Evolutionary conservation across 495 filamentous ascomycete genomes (phyloP), one percentile per base, ranked within the genome.

Genomic region (Apiosordaria backusii): DNA sequence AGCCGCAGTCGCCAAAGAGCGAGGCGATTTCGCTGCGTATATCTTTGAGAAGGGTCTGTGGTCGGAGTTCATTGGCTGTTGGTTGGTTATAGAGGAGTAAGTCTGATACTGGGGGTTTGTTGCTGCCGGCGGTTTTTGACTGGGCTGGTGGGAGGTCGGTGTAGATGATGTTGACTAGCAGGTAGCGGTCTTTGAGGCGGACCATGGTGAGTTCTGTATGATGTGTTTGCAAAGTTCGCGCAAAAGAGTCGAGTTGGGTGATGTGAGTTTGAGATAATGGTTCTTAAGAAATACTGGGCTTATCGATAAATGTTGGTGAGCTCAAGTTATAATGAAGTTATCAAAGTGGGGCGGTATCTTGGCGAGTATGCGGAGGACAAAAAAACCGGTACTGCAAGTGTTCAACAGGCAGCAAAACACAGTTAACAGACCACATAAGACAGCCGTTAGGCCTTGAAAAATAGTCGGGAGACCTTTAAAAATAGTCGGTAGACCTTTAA

Each of bases 181-280:
- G 88, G 75, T 99, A 99, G 65, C 95, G 90, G 76, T 95, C 86
- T 81, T 99, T 99, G 68, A 97, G 81, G 72, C 95, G 92, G 66
- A 98, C 95, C 95, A 99, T 99, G n/a, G 54, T 77, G 61, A n/a
- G 35, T 45, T 29, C 16, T 7, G 35, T 45, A 15, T 1, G 10
- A 45, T 1, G 35, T 6, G 35, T 45, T 45, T n/a, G n/a, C n/a
- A n/a, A n/a, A n/a, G n/a, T n/a, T n/a, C n/a, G 35, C 3, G 35
- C 10, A 15, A 13, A 15, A 45, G 16, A 45, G 35, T 45, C 16
- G 35, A 45, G 35, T 45, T 45, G 35, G 10, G 6, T 35, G 29
- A 35, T 35, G 29, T 35, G 35, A n/a, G n/a, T n/a, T n/a, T 45
- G 35, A 45, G 9, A 15, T 10, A 15, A 45, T 13, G 35, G 35